These are phyloP conservation scores for Thuidium tamariscinum DNA, from an alignment of 225 moss, liverwort and hornwort genomes.

Conservation along the genomic window DNA sequence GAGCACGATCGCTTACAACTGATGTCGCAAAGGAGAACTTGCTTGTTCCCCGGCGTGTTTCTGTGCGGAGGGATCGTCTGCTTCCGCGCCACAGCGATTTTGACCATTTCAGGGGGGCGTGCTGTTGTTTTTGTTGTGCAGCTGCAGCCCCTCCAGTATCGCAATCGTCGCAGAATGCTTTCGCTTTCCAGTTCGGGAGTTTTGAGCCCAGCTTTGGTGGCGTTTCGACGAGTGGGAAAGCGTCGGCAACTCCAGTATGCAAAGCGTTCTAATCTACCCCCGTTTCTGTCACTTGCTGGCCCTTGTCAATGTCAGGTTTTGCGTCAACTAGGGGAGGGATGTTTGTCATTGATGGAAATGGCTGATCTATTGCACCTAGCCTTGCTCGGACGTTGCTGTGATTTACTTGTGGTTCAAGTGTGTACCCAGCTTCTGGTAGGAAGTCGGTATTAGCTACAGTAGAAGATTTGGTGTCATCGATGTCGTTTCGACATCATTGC, in stretches of 20 bases:
- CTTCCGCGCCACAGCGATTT: neutral
- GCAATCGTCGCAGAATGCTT: conserved; percentile 41
- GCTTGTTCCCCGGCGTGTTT: neutral
- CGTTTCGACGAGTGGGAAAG: conserved; percentile 16
- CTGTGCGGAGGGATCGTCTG: neutral
- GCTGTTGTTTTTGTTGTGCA: conserved; percentile 2
- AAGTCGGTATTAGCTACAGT: neutral
- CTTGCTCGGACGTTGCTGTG: neutral
- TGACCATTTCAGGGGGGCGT: neutral
- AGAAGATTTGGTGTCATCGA: neutral
- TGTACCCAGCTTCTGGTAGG: neutral
- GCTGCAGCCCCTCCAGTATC: conserved; percentile 44
- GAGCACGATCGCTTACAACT: neutral
- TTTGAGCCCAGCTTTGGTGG: conserved; percentile 65
- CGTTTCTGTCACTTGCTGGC: neutral
- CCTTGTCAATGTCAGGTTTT: neutral
- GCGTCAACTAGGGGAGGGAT: neutral
- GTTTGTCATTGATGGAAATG: neutral
- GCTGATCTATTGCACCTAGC: neutral
- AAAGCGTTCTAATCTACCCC: neutral
- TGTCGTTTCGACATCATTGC: neutral
- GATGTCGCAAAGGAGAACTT: neutral
- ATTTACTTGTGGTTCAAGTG: neutral
- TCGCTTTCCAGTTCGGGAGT: conserved; percentile 92
- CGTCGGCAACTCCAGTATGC: conserved; percentile 19